These are phyloP conservation scores for Aspergillus neotritici DNA, from an alignment of 2,329 filamentous ascomycete species.

Conservation along the genomic window DNA sequence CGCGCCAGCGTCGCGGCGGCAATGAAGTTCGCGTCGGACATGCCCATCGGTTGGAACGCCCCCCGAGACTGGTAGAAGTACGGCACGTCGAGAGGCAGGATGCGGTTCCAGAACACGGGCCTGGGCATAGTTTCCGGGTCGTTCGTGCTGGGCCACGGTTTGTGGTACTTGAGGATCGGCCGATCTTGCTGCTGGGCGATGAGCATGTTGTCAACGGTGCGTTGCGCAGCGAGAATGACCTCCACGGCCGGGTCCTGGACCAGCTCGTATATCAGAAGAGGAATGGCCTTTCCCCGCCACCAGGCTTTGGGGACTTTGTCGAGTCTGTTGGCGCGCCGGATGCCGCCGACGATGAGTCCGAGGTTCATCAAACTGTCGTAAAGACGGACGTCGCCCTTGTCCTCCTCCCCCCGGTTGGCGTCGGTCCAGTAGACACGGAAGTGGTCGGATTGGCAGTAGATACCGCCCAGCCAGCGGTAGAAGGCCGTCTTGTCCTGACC, in stretches of 20 bases:
- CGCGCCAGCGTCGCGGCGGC: too few species aligned
- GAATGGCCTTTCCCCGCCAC: slow-evolving; percentile 17
- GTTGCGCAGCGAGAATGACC: slow-evolving; percentile 12
- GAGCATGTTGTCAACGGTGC: slow-evolving; percentile 12
- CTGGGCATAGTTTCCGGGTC: too few species aligned
- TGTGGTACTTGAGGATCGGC: slow-evolving; percentile 6
- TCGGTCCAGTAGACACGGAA: slow-evolving; percentile 32
- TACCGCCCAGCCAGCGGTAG: slow-evolving; percentile 37
- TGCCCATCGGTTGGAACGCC: too few species aligned
- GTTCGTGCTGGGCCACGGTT: slow-evolving; percentile 5
- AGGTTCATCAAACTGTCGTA: slow-evolving; percentile 27
- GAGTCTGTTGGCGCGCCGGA: slow-evolving; percentile 8
- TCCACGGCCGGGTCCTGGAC: slow-evolving; percentile 21
- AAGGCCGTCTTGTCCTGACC: slow-evolving; percentile 14
- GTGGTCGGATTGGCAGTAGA: slow-evolving; percentile 22
- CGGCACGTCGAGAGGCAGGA: too few species aligned
- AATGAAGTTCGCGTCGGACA: too few species aligned
- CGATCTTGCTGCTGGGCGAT: not conserved
- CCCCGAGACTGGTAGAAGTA: too few species aligned
- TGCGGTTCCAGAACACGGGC: too few species aligned
- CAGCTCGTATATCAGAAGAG: slow-evolving; percentile 33
- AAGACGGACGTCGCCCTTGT: slow-evolving; percentile 17
- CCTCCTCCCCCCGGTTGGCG: slow-evolving; percentile 21
- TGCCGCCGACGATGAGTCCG: slow-evolving; percentile 25
- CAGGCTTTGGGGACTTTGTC: slow-evolving; percentile 23